Evolutionary conservation across 805 yeast genomes (phyloP).

Genomic region (Cyberlindnera meyerae): DNA sequence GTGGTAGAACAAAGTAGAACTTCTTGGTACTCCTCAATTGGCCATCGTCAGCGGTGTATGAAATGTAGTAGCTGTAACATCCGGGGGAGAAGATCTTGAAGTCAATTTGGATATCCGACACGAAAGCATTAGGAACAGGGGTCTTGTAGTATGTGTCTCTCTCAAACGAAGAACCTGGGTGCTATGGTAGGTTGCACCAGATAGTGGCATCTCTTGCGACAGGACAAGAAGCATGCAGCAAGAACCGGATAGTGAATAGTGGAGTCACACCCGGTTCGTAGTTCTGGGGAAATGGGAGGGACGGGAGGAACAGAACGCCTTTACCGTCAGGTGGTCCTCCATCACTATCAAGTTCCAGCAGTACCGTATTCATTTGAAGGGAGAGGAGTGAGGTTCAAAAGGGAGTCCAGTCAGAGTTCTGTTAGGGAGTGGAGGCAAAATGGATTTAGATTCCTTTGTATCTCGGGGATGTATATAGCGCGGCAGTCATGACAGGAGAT

Average conservation of each 20-base stretch:
- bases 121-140: constrained; percentile 52
- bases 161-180: constrained; percentile 39
- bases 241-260: constrained; percentile 49
- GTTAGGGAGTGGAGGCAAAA: no score
- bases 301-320: constrained; percentile 37
- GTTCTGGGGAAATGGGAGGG: constrained; percentile 32
- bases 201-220: constrained; percentile 67
- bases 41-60: constrained; percentile 41
- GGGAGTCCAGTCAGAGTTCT: no score
- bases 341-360: constrained; percentile 30
- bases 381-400: no score
- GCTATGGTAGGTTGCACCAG: constrained; percentile 67
- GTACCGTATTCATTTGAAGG: constrained; percentile 27
- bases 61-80: constrained; percentile 66
- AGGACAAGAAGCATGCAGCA: constrained; percentile 69
- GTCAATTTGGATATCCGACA: constrained; percentile 55
- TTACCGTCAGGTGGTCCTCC: constrained; percentile 32
- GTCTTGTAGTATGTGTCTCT: constrained; percentile 52
- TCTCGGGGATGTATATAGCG: no score
- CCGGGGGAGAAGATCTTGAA: constrained; percentile 71
- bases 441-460: no score
- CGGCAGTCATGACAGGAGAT: no score
- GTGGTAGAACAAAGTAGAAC: constrained; percentile 76
- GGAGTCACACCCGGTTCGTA: constrained; percentile 36
- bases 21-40: constrained; percentile 46